phyloP scores from a whole-genome alignment of 371 early-diverging fungal genomes.

The Mortierella sp. region DNA sequence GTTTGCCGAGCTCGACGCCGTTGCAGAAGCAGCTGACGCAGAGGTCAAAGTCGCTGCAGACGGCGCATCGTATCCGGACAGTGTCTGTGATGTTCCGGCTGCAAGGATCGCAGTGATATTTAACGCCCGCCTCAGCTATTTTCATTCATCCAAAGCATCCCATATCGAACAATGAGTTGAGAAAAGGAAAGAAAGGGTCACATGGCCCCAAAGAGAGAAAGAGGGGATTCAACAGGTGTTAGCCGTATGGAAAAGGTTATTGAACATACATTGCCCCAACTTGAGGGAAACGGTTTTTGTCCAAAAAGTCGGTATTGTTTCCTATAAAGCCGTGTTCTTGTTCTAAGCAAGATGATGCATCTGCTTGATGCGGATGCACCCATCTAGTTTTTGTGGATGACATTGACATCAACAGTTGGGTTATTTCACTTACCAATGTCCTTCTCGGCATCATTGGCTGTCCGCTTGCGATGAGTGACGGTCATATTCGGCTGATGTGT shows the following conservation, averaged over 20 bases:
- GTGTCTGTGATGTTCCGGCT: constrained; percentile 90
- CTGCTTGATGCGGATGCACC: constrained; percentile 18
- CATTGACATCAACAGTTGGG: not conserved
- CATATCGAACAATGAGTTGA: not conserved
- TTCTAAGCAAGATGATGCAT: constrained; percentile 1
- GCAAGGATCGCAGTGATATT: constrained; percentile 94
- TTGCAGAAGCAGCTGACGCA: constrained; percentile 95
- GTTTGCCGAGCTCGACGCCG: constrained; percentile 87
- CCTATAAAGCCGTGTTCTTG: not conserved
- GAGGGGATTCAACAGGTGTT: not conserved
- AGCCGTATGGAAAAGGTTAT: not conserved
- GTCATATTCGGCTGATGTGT: constrained; percentile 43
- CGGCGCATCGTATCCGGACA: constrained; percentile 92
- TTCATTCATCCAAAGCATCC: not conserved
- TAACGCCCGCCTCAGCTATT: constrained; percentile 58
- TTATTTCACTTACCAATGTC: constrained; percentile 48
- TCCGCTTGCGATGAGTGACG: constrained; percentile 57
- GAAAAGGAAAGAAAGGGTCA: constrained; percentile 11
- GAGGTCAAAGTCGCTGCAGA: constrained; percentile 95
- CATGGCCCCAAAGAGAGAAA: constrained; percentile 18
- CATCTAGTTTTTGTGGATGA: constrained; percentile 18
- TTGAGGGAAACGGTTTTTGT: constrained; percentile 23
- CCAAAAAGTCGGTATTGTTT: not conserved
- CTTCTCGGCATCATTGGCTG: constrained; percentile 56
- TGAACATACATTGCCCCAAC: not conserved